Evolutionary conservation across 208 protist species (phyloP), one percentile per base, ranked within the genome.

Genomic region (Acanthamoeba triangularis): DNA sequence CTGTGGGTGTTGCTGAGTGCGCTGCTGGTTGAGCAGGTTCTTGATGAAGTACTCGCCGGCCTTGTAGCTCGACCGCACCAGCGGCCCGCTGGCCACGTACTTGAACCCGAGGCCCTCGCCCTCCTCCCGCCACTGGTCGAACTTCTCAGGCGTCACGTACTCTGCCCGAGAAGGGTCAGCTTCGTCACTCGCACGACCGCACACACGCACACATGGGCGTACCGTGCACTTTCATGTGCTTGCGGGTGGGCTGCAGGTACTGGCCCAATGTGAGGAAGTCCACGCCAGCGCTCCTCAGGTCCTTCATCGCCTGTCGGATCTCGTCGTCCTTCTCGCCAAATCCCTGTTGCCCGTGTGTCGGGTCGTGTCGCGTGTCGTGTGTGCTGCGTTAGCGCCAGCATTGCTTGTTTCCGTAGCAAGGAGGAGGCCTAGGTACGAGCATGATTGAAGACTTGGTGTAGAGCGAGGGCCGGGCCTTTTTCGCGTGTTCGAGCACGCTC

Each of bases 361-460:
- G 3, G 41, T 47, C 41, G 41, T 47, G 41, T 84, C 76, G 25
- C 10, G 18, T 84, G 25, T 84, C 41, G n/a, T 44, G 41, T 72
- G 65, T 72, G 41, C 41, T 1, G 41, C 41, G 41, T 1, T 44
- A 4, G 1, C 20, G 5, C 72, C 10, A 23, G 16, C 18, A 35
- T 25, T n/a, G n/a, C n/a, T n/a, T n/a, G n/a, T n/a, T n/a, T n/a
- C n/a, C n/a, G n/a, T n/a, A n/a, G n/a, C n/a, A n/a, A n/a, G 59
- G 52, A n/a, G 20, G 30, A 18, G 8, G 23, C 2, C n/a, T n/a
- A n/a, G n/a, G n/a, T 95, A 96, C 95, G 5, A 99, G 98, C 99
- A 99, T 99, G 95, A 99, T 99, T 88, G 98, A 99, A 54, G 98
- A 99, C 97, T 99, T 99, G 1, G 99, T 99, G 30, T 99, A 97